Percentiles rank a stretch among this genome's conserved stretches.
Evolutionary conservation across 2,329 filamentous ascomycete species (phyloP).

Genomic region (Phialocephala subalpina): DNA sequence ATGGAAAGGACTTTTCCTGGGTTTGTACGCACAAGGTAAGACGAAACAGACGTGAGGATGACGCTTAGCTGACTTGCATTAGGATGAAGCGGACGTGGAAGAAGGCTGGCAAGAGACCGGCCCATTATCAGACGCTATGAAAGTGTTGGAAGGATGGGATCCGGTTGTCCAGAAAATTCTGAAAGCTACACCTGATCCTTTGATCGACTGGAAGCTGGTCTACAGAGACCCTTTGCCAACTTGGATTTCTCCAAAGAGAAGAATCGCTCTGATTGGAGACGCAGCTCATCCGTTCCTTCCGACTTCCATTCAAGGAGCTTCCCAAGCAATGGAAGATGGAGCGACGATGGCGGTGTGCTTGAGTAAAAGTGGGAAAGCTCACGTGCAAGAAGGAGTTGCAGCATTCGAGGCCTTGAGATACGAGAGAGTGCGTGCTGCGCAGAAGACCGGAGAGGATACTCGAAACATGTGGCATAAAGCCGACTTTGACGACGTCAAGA

Average conservation of each 20-base stretch:
- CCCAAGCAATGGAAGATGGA: constrained; percentile 50
- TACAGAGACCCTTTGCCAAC: constrained; percentile 39
- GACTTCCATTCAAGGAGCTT: constrained; percentile 71
- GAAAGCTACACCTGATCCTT: constrained; percentile 29
- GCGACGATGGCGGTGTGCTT: constrained; percentile 47
- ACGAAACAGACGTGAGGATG: too few relatives aligned
- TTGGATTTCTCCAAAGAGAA: constrained; percentile 43
- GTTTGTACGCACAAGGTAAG: constrained; percentile 58
- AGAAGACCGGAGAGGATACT: constrained; percentile 37
- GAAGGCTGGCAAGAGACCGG: constrained; percentile 51
- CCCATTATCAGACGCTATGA: constrained; percentile 32
- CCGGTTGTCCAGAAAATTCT: constrained; percentile 34
- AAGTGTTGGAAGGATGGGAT: constrained; percentile 40
- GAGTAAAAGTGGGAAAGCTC: constrained; percentile 25
- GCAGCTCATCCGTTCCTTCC: constrained; percentile 75
- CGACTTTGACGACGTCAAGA: constrained; percentile 34
- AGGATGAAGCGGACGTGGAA: constrained; percentile 51
- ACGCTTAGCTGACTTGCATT: constrained; percentile 23
- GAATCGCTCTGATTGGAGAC: constrained; percentile 63
- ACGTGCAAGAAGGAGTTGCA: constrained; percentile 30
- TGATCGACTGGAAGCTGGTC: constrained; percentile 44
- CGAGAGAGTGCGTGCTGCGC: constrained; percentile 33
- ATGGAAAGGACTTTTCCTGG: constrained; percentile 61
- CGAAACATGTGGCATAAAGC: constrained; percentile 36
- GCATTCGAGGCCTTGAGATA: constrained; percentile 34